A percentile compares a stretch with the other conserved stretches of the same genome.
These are phyloP conservation scores for Leccinum subfulvum DNA, from an alignment of 1,284 basidiomycete genomes.

Conservation along the genomic window DNA sequence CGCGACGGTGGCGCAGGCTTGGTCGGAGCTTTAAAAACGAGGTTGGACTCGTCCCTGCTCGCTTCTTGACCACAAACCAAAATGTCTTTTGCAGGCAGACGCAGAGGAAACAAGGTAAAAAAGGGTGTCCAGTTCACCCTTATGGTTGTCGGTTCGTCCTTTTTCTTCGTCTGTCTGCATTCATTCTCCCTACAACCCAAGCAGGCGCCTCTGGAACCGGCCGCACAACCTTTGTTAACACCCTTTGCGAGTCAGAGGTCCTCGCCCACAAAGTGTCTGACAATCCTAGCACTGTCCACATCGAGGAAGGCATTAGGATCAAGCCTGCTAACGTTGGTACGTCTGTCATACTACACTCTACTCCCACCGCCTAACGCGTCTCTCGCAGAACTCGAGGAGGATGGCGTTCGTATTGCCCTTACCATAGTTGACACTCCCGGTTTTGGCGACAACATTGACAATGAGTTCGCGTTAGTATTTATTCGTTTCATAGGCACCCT, in stretches of 20 bases:
- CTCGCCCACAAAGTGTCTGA: conserved; percentile 84
- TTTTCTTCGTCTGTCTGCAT: conserved; percentile 1
- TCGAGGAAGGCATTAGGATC: conserved; percentile 94
- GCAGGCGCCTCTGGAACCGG: conserved; percentile 93
- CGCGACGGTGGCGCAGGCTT: conserved; percentile 35
- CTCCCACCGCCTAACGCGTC: conserved; percentile 3
- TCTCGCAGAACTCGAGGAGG: conserved; percentile 89
- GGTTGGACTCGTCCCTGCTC: conserved; percentile 32
- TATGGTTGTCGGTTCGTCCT: conserved; percentile 84
- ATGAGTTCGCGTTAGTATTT: conserved; percentile 87
- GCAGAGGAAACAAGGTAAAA: conserved; percentile 92
- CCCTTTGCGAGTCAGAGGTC: conserved; percentile 92
- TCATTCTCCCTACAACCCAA: conserved; percentile 13
- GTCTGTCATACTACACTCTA: conserved; percentile 34
- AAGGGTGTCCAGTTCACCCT: conserved; percentile 96
- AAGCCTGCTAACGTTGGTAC: conserved; percentile 92
- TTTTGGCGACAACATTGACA: conserved; percentile 99
- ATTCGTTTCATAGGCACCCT: conserved; percentile 6
- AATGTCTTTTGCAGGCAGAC: conserved; percentile 84
- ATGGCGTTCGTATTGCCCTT: conserved; percentile 95
- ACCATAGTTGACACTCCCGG: conserved; percentile 99
- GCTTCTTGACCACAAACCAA: conserved; percentile 37
- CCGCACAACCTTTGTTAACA: conserved; percentile 97
- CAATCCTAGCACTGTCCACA: conserved; percentile 85
- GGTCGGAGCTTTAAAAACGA: conserved; percentile 41